These are phyloP conservation scores for Erucastrum elatum DNA, from an alignment of 345 rosid genomes.

Conservation along the genomic window DNA sequence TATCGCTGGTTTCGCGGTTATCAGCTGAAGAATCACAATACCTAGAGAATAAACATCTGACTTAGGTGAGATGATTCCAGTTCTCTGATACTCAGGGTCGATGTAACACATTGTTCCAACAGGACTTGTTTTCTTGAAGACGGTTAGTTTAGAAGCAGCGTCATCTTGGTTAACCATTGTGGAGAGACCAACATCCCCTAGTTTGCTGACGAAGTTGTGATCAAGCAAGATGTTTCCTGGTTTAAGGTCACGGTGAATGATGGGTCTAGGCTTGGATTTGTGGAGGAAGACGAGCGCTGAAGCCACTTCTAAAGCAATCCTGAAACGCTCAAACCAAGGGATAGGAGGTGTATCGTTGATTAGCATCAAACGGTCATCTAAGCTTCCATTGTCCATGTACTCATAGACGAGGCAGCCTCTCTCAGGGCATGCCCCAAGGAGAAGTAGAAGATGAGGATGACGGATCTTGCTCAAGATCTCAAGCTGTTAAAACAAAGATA, in stretches of 20 bases:
- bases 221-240: background rate
- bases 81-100: constrained; percentile 92
- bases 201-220: background rate
- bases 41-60: constrained; percentile 43
- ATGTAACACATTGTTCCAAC: constrained; percentile 86
- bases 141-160: constrained; percentile 37
- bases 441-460: background rate
- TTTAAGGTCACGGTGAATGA: background rate
- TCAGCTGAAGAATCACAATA: constrained; percentile 69
- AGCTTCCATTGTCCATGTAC: background rate
- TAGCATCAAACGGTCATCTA: background rate
- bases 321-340: background rate
- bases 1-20: constrained; percentile 75
- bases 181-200: background rate
- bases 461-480: constrained; percentile 78
- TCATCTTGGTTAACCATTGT: constrained; percentile 43
- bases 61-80: constrained; percentile 66
- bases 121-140: constrained; percentile 55
- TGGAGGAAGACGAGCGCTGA: background rate
- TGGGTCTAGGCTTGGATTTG: background rate
- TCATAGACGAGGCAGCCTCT: background rate
- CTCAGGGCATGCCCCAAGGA: background rate
- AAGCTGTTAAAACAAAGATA: constrained; percentile 49
- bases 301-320: background rate
- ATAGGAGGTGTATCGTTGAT: background rate